phyloP scores from a whole-genome alignment of 1,139 yeast genomes.

The Yamadazyma triangularis region DNA sequence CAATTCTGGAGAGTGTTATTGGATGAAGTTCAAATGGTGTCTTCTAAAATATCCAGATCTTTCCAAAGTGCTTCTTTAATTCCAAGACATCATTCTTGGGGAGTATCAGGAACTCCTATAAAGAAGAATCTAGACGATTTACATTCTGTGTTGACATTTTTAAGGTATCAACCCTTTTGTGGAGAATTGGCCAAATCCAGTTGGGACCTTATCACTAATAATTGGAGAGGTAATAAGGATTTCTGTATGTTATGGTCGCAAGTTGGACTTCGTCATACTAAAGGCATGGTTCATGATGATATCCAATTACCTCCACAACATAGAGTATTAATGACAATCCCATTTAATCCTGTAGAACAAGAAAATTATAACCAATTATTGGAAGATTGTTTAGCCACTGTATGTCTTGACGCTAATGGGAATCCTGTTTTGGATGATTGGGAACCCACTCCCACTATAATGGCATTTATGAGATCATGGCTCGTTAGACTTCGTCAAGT shows the following conservation, averaged over 20 bases:
- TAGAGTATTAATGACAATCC: slow-evolving; percentile 62
- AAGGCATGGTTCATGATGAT: slow-evolving; percentile 74
- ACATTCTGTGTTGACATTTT: slow-evolving; percentile 63
- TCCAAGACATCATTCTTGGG: slow-evolving; percentile 91
- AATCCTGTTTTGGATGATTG: slow-evolving; percentile 48
- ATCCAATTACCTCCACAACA: slow-evolving; percentile 74
- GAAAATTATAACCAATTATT: slow-evolving; percentile 70
- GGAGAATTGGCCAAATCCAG: slow-evolving; percentile 33
- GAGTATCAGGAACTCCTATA: slow-evolving; percentile 93
- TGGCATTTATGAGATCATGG: slow-evolving; percentile 58
- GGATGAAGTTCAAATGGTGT: slow-evolving; percentile 94
- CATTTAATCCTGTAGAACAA: slow-evolving; percentile 78
- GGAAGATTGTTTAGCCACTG: slow-evolving; percentile 57
- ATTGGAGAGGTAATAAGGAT: slow-evolving; percentile 25
- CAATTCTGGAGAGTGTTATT: slow-evolving; percentile 87
- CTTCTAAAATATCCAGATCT: slow-evolving; percentile 67
- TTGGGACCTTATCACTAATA: slow-evolving; percentile 28
- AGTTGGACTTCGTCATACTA: slow-evolving; percentile 74
- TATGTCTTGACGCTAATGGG: slow-evolving; percentile 57
- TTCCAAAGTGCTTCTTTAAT: slow-evolving; percentile 76
- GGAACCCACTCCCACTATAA: slow-evolving; percentile 42
- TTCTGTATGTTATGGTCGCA: slow-evolving; percentile 44
- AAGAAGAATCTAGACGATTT: slow-evolving; percentile 62
- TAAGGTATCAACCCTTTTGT: slow-evolving; percentile 62
- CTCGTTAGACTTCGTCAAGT: slow-evolving; percentile 64